A percentile compares a stretch with the other conserved stretches of the same genome.
These are phyloP conservation scores for Asterophora parasitica DNA, from an alignment of 768 basidiomycete species.

Conservation along the genomic window DNA sequence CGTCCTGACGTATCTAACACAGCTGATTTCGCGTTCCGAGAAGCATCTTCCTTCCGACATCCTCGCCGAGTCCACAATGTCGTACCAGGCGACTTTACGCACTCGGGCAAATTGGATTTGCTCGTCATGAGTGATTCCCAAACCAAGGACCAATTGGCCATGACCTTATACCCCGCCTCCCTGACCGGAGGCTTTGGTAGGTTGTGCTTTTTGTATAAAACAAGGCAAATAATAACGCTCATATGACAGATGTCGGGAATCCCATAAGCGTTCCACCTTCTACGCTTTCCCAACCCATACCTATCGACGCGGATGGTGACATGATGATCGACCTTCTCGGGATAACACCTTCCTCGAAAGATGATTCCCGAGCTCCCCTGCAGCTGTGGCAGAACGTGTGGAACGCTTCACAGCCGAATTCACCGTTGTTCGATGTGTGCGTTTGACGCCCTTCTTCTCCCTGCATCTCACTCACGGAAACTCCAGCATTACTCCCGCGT, in stretches of 20 bases:
- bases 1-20: constrained; percentile 4
- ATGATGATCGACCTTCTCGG: constrained; percentile 89
- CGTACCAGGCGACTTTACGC: constrained; percentile 90
- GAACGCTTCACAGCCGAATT: constrained; percentile 51
- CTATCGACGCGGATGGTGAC: constrained; percentile 83
- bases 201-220: constrained; percentile 14
- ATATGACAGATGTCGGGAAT: constrained; percentile 32
- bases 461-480: not conserved
- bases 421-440: constrained; percentile 66
- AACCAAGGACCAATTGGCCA: constrained; percentile 47
- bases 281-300: constrained; percentile 72
- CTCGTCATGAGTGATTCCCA: constrained; percentile 75
- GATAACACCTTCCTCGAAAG: constrained; percentile 37
- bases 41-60: constrained; percentile 50
- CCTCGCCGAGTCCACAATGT: constrained; percentile 65
- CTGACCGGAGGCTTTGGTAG: constrained; percentile 63
- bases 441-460: constrained; percentile 18
- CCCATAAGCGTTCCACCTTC: constrained; percentile 59
- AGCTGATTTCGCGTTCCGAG: constrained; percentile 58
- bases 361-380: constrained; percentile 34
- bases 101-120: constrained; percentile 86
- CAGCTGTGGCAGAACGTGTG: constrained; percentile 80
- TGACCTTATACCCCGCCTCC: constrained; percentile 67
- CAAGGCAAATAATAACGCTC: not conserved
- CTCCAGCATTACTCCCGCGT: constrained; percentile 51